Base-by-base conservation (phyloP, 352 stramenopile species). In the Pelagophyceae sp. region DNA sequence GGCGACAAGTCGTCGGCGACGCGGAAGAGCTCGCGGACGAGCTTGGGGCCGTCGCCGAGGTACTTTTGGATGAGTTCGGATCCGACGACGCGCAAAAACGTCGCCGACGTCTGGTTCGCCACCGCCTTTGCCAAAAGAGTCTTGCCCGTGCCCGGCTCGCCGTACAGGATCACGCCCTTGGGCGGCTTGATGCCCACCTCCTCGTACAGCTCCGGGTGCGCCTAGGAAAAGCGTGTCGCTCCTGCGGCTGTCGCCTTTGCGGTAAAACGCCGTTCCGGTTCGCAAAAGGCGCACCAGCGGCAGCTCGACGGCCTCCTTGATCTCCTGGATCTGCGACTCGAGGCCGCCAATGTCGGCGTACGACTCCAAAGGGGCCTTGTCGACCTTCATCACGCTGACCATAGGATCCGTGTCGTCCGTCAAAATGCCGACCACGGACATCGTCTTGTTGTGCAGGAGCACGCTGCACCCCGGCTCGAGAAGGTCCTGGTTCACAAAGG, bases 11-110 rank as follows among this genome's bases (percentile, higher is more conserved):
- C 96, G 81, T 99, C 94, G 3, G 97, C 97, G 72, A 99, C 95
- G 25, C 96, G 90, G 86, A 99, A 99, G 77, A 99, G 93, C 84
- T 99, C 96, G 45, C 97, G 92, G 51, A 99, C 96, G 33, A 99
- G 89, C 87, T 99, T 99, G 25, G 97, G 96, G 50, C 97, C 96
- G 83, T 99, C 96, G 76, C 96, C 96, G n/a, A 99, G 80, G 85
- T 98, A 99, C 87, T 99, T 99, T 84, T 99, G 97, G 85, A 99
- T 99, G 11, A 99, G 86, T 83, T 99, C 96, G 6, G 92, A 98
- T 40, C 96, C 96, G 0, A 99, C 97, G 3, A 99, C 95, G 50
- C 96, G 93, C 54, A 99, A 81, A 86, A 99, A 99, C 29, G 96
- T 99, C 25, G 96, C 96, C 25, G 93, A 98, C 20, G 97, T 99